Evolutionary conservation across 1,139 yeast genomes (phyloP).

Genomic region (Debaryomyces nepalensis): DNA sequence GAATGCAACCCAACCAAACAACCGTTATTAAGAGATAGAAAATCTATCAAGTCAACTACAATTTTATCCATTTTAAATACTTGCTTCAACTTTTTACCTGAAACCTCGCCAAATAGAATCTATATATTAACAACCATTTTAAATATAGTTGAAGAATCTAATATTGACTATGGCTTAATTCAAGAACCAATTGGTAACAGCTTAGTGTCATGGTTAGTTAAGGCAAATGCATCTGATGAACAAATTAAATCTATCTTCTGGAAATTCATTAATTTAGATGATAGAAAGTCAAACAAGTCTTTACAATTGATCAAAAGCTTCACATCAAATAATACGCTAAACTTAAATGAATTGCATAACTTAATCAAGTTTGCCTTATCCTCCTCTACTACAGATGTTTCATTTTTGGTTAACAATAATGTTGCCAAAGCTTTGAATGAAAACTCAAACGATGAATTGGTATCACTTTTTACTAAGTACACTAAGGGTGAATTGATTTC

Average conservation of each 20-base stretch:
- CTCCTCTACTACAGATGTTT: slow-evolving; percentile 49
- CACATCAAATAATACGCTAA: slow-evolving; percentile 32
- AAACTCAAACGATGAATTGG: slow-evolving; percentile 28
- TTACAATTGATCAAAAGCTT: slow-evolving; percentile 43
- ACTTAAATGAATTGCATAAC: slow-evolving; percentile 35
- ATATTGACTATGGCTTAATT: slow-evolving; percentile 40
- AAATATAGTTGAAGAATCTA: slow-evolving; percentile 35
- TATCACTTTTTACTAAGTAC: slow-evolving; percentile 36
- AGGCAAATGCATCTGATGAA: slow-evolving; percentile 33
- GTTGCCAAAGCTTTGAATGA: slow-evolving; percentile 39
- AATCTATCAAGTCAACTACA: slow-evolving; percentile 48
- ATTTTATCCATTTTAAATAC: slow-evolving; percentile 48
- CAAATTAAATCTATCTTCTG: slow-evolving; percentile 41
- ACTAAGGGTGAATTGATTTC: slow-evolving; percentile 39
- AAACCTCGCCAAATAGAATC: slow-evolving; percentile 37
- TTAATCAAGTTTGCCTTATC: slow-evolving; percentile 44
- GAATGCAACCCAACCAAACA: slow-evolving; percentile 42
- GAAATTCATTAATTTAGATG: slow-evolving; percentile 45
- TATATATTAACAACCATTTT: slow-evolving; percentile 40
- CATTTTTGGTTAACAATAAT: slow-evolving; percentile 48
- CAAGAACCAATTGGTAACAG: slow-evolving; percentile 43
- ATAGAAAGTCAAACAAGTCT: slow-evolving; percentile 32
- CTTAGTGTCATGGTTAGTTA: slow-evolving; percentile 43
- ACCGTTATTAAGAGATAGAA: slow-evolving; percentile 53
- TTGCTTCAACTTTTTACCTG: slow-evolving; percentile 50